Base-by-base conservation (phyloP, 2,329 filamentous ascomycete genomes). In the Chaetomium sp. region DNA sequence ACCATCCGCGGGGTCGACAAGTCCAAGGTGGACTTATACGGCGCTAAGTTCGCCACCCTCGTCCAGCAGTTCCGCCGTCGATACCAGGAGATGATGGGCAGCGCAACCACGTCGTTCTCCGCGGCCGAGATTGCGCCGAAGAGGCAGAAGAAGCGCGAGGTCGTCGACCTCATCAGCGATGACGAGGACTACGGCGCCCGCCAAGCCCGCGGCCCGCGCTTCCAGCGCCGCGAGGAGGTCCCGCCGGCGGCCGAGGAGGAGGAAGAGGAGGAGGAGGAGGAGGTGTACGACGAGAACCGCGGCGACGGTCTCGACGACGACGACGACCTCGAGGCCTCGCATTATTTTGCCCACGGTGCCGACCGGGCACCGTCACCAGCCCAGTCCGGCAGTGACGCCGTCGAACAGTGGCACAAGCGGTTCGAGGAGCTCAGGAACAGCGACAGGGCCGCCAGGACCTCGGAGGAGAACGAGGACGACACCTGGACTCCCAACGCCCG, bases 1-100 rank as follows among this genome's bases (percentile, higher is more conserved):
- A 75, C 76, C 9, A 90, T 94, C 57, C 82, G 82, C 0, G 85
- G 83, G 10, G 88, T 93, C 64, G 83, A 89, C 61, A 68, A 74
- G 1, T 84, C 87, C 29, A 89, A 87, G 72, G 88, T 92, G 27
- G 73, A 80, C 53, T 78, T 80, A 2, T 87, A 88, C 72, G 90
- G 90, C 8, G 78, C 76, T 38, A 81, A 79, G 60, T 86, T 94
- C 67, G 74, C 90, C 45, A 79, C 81, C 1, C 74, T 92, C 5
- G 78, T 93, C 55, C 77, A 79, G 59, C 76, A 78, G 16, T 82
- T 80, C 67, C 76, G 82, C 33, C 65, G 71, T 0, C 76, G 78
- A 47, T 87, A 86, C 69, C 74, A 76, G 35, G 79, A 83, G 54
- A 84, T 85, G 71, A 83, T 83, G 78, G 77, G 77, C n/a, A 68